Percentiles rank a stretch among this genome's conserved stretches.
Conservation (phyloP, 345 rosid species). For the Stellera chamaejasme region DNA sequence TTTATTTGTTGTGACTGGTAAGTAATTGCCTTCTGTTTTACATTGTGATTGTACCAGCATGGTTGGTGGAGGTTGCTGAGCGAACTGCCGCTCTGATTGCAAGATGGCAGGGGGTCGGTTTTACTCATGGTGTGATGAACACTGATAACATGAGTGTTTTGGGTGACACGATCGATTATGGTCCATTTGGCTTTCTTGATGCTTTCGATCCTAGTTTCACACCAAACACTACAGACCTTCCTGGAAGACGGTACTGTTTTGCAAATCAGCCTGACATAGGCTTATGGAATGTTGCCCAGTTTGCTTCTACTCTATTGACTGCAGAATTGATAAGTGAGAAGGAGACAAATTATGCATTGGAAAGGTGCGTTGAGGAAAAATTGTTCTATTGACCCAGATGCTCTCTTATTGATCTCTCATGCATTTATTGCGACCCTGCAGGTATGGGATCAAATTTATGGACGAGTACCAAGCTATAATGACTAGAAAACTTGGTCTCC, state of each 20-base stretch:
- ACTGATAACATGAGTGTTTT: constrained; percentile 97
- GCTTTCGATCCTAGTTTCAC: constrained; percentile 97
- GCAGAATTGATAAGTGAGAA: constrained; percentile 74
- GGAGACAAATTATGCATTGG: constrained; percentile 88
- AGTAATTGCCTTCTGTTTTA: constrained; percentile 7
- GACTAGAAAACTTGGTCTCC: constrained; percentile 84
- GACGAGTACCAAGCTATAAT: constrained; percentile 91
- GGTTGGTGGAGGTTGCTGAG: constrained; percentile 90
- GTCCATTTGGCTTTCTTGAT: constrained; percentile 97
- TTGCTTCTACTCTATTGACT: constrained; percentile 53
- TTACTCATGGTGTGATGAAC: constrained; percentile 96
- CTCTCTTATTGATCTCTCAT: constrained; percentile 1
- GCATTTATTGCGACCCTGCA: constrained; percentile 23
- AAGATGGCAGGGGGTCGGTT: constrained; percentile 97
- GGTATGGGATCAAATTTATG: constrained; percentile 94
- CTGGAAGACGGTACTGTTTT: constrained; percentile 91
- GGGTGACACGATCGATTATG: constrained; percentile 95
- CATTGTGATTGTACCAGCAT: constrained; percentile 40
- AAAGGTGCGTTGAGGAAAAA: constrained; percentile 43
- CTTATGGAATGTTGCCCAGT: constrained; percentile 90
- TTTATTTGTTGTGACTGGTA: constrained; percentile 10
- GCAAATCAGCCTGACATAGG: constrained; percentile 97
- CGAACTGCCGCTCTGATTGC: constrained; percentile 82
- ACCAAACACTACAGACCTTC: constrained; percentile 97
- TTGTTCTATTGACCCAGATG: neutral